phyloP scores from a whole-genome alignment of 495 filamentous ascomycete genomes.

The Podospora tetraspora region DNA sequence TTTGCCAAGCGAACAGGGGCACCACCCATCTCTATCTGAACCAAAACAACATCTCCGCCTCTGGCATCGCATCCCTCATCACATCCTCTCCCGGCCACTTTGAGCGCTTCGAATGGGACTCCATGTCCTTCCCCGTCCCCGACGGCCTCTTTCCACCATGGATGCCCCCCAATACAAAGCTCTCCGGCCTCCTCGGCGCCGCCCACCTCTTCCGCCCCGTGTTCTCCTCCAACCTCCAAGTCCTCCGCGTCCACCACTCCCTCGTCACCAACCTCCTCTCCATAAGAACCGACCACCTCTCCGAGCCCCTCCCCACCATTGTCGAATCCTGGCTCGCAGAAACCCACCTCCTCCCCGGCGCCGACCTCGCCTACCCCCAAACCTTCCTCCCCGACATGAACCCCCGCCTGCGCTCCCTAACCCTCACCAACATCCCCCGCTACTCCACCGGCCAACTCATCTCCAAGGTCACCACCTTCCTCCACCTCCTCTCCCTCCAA shows the following conservation, averaged over 20 bases:
- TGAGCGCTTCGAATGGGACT: constrained; percentile 42
- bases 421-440: constrained; percentile 38
- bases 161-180: constrained; percentile 12
- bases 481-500: constrained; percentile 38
- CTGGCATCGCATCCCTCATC: constrained; percentile 30
- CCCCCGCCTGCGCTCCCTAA: constrained; percentile 37
- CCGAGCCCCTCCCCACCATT: constrained; percentile 19
- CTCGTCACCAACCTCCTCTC: constrained; percentile 41
- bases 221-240: constrained; percentile 39
- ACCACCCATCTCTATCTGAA: constrained; percentile 43
- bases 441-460: constrained; percentile 38
- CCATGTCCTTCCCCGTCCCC: constrained; percentile 15
- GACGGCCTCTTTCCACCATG: constrained; percentile 8
- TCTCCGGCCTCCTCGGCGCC: constrained; percentile 33
- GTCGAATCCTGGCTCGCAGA: constrained; percentile 35
- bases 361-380: constrained; percentile 37
- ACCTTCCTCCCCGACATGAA: constrained; percentile 43
- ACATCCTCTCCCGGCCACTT: constrained; percentile 31
- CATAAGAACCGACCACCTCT: constrained; percentile 22
- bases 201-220: constrained; percentile 42
- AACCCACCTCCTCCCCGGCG: constrained; percentile 29
- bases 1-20: constrained; percentile 23
- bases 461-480: constrained; percentile 30
- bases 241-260: constrained; percentile 44
- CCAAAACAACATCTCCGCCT: constrained; percentile 31